A percentile compares a stretch with the other conserved stretches of the same genome.
Evolutionary conservation across 2,329 filamentous ascomycete species (phyloP).

Genomic region (Aspergillus floridensis): DNA sequence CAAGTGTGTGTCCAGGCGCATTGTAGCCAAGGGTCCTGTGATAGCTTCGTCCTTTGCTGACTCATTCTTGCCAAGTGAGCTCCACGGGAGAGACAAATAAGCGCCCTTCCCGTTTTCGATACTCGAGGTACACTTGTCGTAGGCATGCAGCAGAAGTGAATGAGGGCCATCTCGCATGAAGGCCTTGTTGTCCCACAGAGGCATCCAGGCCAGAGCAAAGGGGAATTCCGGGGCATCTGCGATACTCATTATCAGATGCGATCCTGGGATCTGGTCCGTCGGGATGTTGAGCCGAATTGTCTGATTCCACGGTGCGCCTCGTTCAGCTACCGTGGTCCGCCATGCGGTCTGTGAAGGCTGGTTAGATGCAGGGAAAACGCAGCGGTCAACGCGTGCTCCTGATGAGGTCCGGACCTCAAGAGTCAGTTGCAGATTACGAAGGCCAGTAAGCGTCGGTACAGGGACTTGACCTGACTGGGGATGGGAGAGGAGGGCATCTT

Average conservation of each 20-base stretch:
- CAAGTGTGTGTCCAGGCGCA: conserved; percentile 78
- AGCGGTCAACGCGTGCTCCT: conserved; percentile 81
- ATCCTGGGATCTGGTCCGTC: conserved; percentile 73
- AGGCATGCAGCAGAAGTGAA: conserved; percentile 77
- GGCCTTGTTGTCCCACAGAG: conserved; percentile 86
- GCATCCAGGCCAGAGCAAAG: conserved; percentile 89
- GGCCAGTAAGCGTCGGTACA: conserved; percentile 61
- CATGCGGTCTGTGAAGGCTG: conserved; percentile 75
- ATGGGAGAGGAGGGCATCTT: conserved; percentile 62
- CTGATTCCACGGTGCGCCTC: conserved; percentile 82
- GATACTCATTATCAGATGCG: conserved; percentile 86
- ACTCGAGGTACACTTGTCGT: conserved; percentile 85
- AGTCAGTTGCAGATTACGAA: conserved; percentile 79
- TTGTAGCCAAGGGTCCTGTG: conserved; percentile 74
- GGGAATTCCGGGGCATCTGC: conserved; percentile 82
- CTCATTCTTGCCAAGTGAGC: conserved; percentile 63
- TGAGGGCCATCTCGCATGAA: conserved; percentile 86
- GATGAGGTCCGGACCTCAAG: conserved; percentile 78
- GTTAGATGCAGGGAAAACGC: conserved; percentile 84
- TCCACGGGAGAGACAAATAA: conserved; percentile 83
- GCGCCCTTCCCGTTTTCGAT: conserved; percentile 71
- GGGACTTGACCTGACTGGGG: conserved; percentile 79
- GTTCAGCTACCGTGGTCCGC: conserved; percentile 77
- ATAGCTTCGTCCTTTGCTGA: conserved; percentile 69
- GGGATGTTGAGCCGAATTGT: conserved; percentile 78